Evolutionary conservation across 2,329 filamentous ascomycete species (phyloP), one percentile per base, ranked within the genome.

Genomic region (Fonsecaea erecta): DNA sequence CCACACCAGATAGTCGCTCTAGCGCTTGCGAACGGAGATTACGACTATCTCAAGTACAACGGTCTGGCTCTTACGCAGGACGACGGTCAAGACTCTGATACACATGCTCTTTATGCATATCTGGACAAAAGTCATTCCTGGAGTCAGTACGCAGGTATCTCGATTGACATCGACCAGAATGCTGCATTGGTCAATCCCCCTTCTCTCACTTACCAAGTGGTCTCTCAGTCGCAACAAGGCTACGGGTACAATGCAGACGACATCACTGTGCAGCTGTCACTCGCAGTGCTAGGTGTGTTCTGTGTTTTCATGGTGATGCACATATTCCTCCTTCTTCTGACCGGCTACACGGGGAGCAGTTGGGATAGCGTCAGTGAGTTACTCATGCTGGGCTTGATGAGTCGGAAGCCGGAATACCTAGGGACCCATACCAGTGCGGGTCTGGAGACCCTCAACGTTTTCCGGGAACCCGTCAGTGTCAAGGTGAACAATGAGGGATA

Each of bases 281-380:
- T 53, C 16, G 51, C 51, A 34, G 24, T 53, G 26, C 51, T 53
- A 2, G 51, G 52, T 24, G 16, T 64, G 7, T 66, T 63, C 61
- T 18, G 18, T 46, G 21, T 60, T 14, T 18, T 60, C 3, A 48
- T 55, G 1, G 11, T 51, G 30, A 34, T n/a, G n/a, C 57, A 60
- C 37, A 53, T 66, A 11, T 21, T 63, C 18, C 52, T 46, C 18
- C 52, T 35, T 21, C 7, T 59, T 32, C 8, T 59, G 21, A 59
- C 60, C 14, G 60, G 64, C 37, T 14, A n/a, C 7, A 34, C 35
- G 30, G 48, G 35, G 7, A 53, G n/a, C 48, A 66, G 60, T 28
- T 66, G 64, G 64, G 61, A 66, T 34, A 58, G 60, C 14, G 54
- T 64, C 34, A 43, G 37, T 24, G 64, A 66, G 30, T 26, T 66